Evolutionary conservation across 2,329 filamentous ascomycete genomes (phyloP), one percentile per base, ranked within the genome.

Genomic region (Leptographium procerum): DNA sequence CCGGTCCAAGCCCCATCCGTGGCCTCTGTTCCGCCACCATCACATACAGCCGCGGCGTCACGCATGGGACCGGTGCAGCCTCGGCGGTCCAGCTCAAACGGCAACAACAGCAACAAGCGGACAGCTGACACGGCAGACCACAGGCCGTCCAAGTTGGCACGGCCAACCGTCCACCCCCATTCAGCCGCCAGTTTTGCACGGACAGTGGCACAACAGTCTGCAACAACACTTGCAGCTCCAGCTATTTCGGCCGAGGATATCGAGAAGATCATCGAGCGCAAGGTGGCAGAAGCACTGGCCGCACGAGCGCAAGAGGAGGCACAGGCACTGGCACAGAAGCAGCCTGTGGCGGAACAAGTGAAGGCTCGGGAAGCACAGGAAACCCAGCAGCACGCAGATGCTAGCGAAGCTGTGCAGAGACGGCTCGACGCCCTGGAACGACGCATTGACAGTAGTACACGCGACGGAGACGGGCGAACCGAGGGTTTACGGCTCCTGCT

Each of bases 261-360:
- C 61, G 91, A 96, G 69, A 89, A 91, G 45, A 85, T 96, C 73
- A 90, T 97, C 1, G 89, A 96, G 71, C 89, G 87, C 65, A 95
- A 95, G 67, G 89, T 97, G 1, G 86, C 87, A 60, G 91, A 96
- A 72, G 91, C 94, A 40, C 77, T 97, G 1, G 90, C 91, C 0
- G 85, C 86, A n/a, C 83, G 87, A 57, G 83, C 82, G 1, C 86
- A 48, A 72, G 78, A 19, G 72, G 66, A 54, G 62, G 70, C 56
- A 63, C 68, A 19, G 63, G 67, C 58, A 57, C 62, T 70, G 64
- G 62, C 72, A 64, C 68, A 72, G 59, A 28, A 53, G 22, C 79
- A 60, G 68, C 75, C 60, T 62, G 73, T 48, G 59, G 69, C 22
- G 61, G 73, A 9, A 45, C 66, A 50, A 63, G 69, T 54, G 63